A percentile compares a stretch with the other conserved stretches of the same genome.
Evolutionary conservation across 192 early-diverging fungal species (phyloP).

Genomic region (Coemansia reversa): DNA sequence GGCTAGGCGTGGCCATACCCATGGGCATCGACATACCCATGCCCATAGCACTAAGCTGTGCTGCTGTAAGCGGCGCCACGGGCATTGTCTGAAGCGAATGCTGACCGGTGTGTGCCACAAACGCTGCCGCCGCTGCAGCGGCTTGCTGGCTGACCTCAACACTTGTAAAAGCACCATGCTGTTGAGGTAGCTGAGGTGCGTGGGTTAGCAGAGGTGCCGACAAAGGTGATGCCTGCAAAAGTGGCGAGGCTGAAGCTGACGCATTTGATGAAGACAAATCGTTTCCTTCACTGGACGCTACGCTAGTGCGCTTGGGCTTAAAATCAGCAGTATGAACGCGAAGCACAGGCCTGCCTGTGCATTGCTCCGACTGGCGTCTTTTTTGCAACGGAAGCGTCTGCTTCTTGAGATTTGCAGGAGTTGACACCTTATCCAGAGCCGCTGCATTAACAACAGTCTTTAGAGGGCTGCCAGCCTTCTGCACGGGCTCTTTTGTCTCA

Average conservation of each 20-base stretch:
- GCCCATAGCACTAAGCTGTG: slow-evolving; percentile 11
- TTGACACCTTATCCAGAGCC: neutral
- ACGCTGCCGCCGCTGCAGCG: slow-evolving; percentile 25
- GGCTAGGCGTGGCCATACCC: slow-evolving; percentile 12
- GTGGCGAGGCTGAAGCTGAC: slow-evolving; percentile 27
- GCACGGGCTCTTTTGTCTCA: slow-evolving; percentile 7
- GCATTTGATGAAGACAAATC: neutral
- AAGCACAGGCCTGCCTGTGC: slow-evolving; percentile 28
- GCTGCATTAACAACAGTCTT: slow-evolving; percentile 1
- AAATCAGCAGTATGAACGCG: slow-evolving; percentile 35
- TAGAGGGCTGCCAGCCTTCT: slow-evolving; percentile 9
- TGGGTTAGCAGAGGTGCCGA: slow-evolving; percentile 39
- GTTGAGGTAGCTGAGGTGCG: slow-evolving; percentile 30
- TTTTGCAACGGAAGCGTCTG: slow-evolving; percentile 22
- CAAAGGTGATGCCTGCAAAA: slow-evolving; percentile 37
- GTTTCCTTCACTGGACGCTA: neutral
- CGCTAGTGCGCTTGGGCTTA: neutral
- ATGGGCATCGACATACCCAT: slow-evolving; percentile 9
- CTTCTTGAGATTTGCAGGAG: neutral
- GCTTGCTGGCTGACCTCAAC: slow-evolving; percentile 9
- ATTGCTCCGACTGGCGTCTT: slow-evolving; percentile 24
- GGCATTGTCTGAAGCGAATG: slow-evolving; percentile 23
- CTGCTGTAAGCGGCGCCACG: slow-evolving; percentile 11
- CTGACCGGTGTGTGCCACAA: slow-evolving; percentile 31
- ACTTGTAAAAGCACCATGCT: neutral